phyloP scores from a whole-genome alignment of 1,284 basidiomycete genomes.

The Vanrija sp. region DNA sequence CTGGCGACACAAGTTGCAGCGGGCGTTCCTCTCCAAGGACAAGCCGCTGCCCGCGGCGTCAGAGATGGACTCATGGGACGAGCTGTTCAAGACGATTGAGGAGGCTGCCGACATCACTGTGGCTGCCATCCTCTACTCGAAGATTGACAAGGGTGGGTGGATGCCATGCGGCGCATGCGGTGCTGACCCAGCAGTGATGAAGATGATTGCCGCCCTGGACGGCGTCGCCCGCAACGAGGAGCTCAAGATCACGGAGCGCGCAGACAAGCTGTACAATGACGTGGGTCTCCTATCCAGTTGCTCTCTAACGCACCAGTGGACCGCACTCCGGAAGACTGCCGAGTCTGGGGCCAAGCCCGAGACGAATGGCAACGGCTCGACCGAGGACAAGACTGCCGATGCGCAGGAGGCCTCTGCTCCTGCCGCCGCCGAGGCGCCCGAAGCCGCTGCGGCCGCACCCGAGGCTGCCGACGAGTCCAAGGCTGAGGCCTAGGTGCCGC shows the following conservation, averaged over 20 bases:
- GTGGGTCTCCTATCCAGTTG: constrained; percentile 17
- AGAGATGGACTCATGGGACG: constrained; percentile 75
- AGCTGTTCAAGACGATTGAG: constrained; percentile 78
- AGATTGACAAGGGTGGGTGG: constrained; percentile 74
- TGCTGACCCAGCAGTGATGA: constrained; percentile 63
- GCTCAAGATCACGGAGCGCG: constrained; percentile 77
- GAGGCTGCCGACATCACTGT: constrained; percentile 76
- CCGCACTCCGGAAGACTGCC: constrained; percentile 24
- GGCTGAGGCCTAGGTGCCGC: constrained; percentile 11
- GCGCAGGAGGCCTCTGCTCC: constrained; percentile 1
- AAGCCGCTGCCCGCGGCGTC: constrained; percentile 53
- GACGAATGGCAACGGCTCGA: constrained; percentile 49
- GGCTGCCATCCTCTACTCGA: constrained; percentile 83
- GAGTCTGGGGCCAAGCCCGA: constrained; percentile 14
- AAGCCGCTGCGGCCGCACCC: constrained; percentile 8
- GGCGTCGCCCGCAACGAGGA: constrained; percentile 76
- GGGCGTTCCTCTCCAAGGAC: constrained; percentile 68
- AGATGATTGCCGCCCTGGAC: constrained; percentile 73
- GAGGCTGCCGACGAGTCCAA: constrained; percentile 9
- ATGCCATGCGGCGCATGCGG: not conserved
- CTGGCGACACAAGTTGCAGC: constrained; percentile 87
- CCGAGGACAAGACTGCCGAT: constrained; percentile 56
- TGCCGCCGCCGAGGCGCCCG: constrained; percentile 10
- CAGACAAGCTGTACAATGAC: constrained; percentile 51
- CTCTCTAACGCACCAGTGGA: constrained; percentile 18